Evolutionary conservation across 768 basidiomycete species (phyloP), one percentile per base, ranked within the genome.

Genomic region (Saitozyma sp.): DNA sequence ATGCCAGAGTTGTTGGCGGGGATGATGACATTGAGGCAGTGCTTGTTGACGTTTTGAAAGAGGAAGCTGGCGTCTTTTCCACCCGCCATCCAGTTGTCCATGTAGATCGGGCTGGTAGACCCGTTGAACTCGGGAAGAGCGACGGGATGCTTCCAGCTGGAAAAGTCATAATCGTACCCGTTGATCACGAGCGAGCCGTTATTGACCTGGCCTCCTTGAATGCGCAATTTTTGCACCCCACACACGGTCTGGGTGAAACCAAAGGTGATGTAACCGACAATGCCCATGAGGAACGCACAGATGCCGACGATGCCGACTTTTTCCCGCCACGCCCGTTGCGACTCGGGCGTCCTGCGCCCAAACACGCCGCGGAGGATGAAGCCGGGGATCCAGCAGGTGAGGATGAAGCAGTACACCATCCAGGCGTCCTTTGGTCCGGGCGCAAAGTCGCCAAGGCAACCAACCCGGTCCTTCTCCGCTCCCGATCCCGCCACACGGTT

Each of bases 261-360:
- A 81, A 99, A 99, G 10, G 96, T 99, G 76, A 99, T 84, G 86
- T 92, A 99, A 75, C 94, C 96, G 73, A 99, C 96, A 57, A 83
- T 86, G 16, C 90, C 89, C 94, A 98, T 96, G 65, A 93, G 84
- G n/a, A 80, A 6, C 14, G 85, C 77, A 74, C 95, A 91, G 79
- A 97, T 83, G 67, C 84, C 82, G 54, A 99, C 83, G 29, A 99
- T 85, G 8, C 95, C 96, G 80, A 97, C 92, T 83, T 99, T 99
- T 81, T 99, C 96, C 66, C 96, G 85, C 94, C 94, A 99, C 49
- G 96, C 96, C 54, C 92, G 87, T 78, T 96, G 93, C 68, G 89
- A 89, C 67, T 99, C 96, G 0, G 91, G 89, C 38, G 88, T 94
- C 58, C 85, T 85, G 67, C 96, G 89, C 58, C 94, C 92, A 71